phyloP scores from a whole-genome alignment of 257 asterid genomes.

The Petunia axillaris region DNA sequence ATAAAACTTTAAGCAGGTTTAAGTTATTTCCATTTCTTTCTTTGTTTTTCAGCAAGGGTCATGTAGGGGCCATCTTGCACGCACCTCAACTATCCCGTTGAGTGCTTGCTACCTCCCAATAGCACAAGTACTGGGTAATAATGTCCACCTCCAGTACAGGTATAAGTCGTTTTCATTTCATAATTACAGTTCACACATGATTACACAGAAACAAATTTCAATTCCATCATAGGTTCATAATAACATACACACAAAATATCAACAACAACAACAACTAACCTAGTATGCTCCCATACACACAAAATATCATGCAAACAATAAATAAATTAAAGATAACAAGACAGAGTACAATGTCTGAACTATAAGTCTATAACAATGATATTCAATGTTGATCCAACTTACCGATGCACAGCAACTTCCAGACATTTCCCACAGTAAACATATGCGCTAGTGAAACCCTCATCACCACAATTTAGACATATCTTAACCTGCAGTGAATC shows the following conservation, averaged over 20 bases:
- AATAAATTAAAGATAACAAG: neutral
- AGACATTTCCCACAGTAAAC: slow-evolving; percentile 33
- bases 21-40: no score
- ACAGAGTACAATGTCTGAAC: neutral
- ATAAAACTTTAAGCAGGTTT: no score
- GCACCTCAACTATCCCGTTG: no score
- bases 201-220: neutral
- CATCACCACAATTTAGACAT: slow-evolving; percentile 27
- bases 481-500: slow-evolving; percentile 23
- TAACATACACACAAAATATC: neutral
- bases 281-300: no score
- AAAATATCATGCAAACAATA: no score
- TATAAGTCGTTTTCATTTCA: neutral
- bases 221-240: neutral
- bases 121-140: neutral
- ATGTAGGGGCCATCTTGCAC: no score
- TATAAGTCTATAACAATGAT: neutral
- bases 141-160: neutral
- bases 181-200: neutral
- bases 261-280: no score
- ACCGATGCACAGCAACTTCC: slow-evolving; percentile 37
- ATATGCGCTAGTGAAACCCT: slow-evolving; percentile 22
- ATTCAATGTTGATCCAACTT: slow-evolving; percentile 19
- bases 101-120: no score
- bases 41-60: no score